Base-by-base conservation (phyloP, 495 filamentous ascomycete species). In the Jackrogersella minutella region DNA sequence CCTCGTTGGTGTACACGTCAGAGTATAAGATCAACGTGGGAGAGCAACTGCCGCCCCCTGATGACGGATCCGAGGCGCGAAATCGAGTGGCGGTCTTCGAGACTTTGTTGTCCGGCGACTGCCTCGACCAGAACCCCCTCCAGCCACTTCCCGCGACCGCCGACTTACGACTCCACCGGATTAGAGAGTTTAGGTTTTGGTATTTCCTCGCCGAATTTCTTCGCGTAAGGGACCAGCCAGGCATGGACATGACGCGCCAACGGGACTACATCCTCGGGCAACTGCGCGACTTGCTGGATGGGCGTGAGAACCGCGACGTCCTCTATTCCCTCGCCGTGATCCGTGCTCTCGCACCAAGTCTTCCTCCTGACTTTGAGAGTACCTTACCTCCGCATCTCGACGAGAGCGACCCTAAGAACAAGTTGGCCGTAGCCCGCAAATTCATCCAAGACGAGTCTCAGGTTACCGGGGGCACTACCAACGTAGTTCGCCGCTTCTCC, bases 291-390 rank as follows among this genome's bases (percentile, higher is more conserved):
- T 77, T 93, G 4, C 82, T 97, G 7, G 88, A 93, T 60, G 88
- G 86, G 55, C 84, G 86, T 16, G 93, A 97, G 78, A 94, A 93
- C 70, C 87, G 93, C n/a, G 93, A 97, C 66, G 91, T 96, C 6
- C 84, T 96, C 30, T 97, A 97, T 74, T 94, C 91, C 10, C 88
- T 97, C 60, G 90, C 90, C 21, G 86, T 96, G 51, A 86, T 89
- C 8, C 87, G 93, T 16, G 87, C 91, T 64, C 82, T 91, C 34
- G 89, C 91, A 24, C 83, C 85, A 34, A 85, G 88, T 14, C 85
- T 89, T 74, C 36, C 91, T 81, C 55, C 90, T 82, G 70, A 86
- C 84, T 66, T 86, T 81, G 71, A 88, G 78, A 73, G 80, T 82
- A 70, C 83, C 70, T 41, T 86, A 77, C 81, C 87, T 8, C 82